Conservation (phyloP, 139 green algal genomes). For the Volvox africanus region DNA sequence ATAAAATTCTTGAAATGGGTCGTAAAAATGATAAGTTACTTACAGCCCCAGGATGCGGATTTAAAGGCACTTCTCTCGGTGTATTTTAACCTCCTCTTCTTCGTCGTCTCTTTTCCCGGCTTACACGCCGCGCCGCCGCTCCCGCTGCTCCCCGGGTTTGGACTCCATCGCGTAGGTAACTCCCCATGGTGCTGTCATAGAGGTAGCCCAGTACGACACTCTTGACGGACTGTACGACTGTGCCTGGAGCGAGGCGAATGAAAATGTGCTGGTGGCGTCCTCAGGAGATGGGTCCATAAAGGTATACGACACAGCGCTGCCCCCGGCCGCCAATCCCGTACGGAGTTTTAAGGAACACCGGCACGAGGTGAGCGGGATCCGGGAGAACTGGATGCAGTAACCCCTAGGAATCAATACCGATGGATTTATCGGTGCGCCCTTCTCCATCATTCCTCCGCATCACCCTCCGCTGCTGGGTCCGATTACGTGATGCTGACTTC, state of each 20-base stretch:
- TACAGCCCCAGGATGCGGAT: too few relatives aligned
- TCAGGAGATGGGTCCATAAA: slow-evolving; percentile 96
- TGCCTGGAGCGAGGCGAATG: slow-evolving; percentile 95
- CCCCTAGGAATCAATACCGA: too few relatives aligned
- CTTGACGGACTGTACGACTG: slow-evolving; percentile 97
- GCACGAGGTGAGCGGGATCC: slow-evolving; percentile 79
- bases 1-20: too few relatives aligned
- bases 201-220: slow-evolving; percentile 93
- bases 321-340: slow-evolving; percentile 85
- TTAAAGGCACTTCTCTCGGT: too few relatives aligned
- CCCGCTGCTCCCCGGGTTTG: not conserved
- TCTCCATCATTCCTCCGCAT: too few relatives aligned
- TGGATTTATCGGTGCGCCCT: too few relatives aligned
- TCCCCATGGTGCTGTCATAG: slow-evolving; percentile 73
- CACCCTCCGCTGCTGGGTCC: too few relatives aligned
- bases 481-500: too few relatives aligned
- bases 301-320: slow-evolving; percentile 53
- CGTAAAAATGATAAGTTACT: too few relatives aligned
- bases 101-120: not conserved
- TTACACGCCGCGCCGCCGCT: not conserved
- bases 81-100: not conserved
- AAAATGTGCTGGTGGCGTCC: slow-evolving; percentile 93
- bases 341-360: slow-evolving; percentile 90
- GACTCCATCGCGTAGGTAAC: slow-evolving; percentile 68
- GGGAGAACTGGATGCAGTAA: too few relatives aligned